Conservation (phyloP, 768 basidiomycete species). For the Lactifluus subvellereus region DNA sequence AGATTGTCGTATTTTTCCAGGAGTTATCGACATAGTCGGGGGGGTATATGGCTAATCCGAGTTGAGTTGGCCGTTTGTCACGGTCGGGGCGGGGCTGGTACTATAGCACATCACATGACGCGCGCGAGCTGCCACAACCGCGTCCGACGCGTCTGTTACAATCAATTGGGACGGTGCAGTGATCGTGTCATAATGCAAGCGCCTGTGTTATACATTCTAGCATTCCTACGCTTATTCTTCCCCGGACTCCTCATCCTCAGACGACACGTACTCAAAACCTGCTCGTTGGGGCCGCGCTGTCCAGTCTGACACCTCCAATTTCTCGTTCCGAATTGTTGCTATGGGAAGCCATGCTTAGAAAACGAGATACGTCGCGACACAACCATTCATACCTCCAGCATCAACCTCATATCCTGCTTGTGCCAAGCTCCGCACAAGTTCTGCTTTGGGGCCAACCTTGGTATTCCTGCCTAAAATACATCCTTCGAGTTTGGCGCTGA, state of each 20-base stretch:
- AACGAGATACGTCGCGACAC: background rate
- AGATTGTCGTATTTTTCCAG: slow-evolving; percentile 39
- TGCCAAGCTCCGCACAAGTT: slow-evolving; percentile 61
- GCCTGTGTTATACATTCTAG: background rate
- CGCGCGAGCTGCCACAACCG: slow-evolving; percentile 17
- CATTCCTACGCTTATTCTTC: slow-evolving; percentile 14
- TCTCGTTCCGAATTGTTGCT: slow-evolving; percentile 55
- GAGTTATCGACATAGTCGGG: slow-evolving; percentile 38
- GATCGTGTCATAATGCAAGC: background rate
- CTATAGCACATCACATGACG: slow-evolving; percentile 16
- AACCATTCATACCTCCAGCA: slow-evolving; percentile 44
- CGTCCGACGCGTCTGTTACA: slow-evolving; percentile 4
- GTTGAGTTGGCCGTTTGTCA: slow-evolving; percentile 1
- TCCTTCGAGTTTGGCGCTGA: slow-evolving; percentile 69
- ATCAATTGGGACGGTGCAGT: background rate
- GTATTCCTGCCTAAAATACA: slow-evolving; percentile 74
- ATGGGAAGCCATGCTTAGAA: background rate
- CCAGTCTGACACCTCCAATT: slow-evolving; percentile 54
- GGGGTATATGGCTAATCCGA: background rate
- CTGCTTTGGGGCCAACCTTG: slow-evolving; percentile 63
- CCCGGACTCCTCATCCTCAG: slow-evolving; percentile 26
- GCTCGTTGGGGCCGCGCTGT: slow-evolving; percentile 33
- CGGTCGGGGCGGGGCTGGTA: background rate
- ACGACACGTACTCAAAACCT: slow-evolving; percentile 25
- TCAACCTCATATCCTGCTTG: slow-evolving; percentile 74